phyloP scores from a whole-genome alignment of 345 rosid species.

The Bruguiera parviflora region DNA sequence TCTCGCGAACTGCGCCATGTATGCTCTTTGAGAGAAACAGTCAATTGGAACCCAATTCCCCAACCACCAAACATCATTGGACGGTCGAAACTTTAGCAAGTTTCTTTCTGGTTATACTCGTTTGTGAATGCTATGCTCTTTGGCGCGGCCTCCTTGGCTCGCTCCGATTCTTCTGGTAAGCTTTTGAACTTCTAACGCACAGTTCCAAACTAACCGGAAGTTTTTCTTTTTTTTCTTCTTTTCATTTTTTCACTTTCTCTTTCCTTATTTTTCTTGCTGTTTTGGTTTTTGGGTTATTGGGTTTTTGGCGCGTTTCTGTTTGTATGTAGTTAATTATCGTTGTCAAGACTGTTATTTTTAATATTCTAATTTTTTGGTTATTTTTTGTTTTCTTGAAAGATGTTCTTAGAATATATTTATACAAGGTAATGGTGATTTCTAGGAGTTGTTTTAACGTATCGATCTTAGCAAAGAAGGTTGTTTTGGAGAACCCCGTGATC shows the following conservation, averaged over 20 bases:
- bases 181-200: conserved; percentile 10
- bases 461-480: conserved; percentile 47
- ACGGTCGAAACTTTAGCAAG: conserved; percentile 16
- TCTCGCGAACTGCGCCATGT: background rate
- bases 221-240: conserved; percentile 17
- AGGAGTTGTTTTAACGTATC: conserved; percentile 26
- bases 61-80: background rate
- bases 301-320: conserved; percentile 27
- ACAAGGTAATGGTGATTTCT: conserved; percentile 21
- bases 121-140: conserved; percentile 26
- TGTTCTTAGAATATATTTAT: background rate
- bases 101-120: conserved; percentile 15
- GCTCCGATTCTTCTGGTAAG: conserved; percentile 37
- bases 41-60: conserved; percentile 7
- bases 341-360: background rate
- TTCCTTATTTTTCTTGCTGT: background rate
- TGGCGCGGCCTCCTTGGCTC: conserved; percentile 63
- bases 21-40: background rate
- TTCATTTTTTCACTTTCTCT: background rate
- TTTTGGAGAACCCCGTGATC: conserved; percentile 20
- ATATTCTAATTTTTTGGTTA: background rate
- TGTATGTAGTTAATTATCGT: conserved; percentile 7
- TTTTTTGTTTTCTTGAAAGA: conserved; percentile 11
- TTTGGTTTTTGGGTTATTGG: conserved; percentile 7
- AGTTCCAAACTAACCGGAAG: background rate